Evolutionary conservation across 768 basidiomycete species (phyloP), one percentile per base, ranked within the genome.

Genomic region (Mycena vitilis): DNA sequence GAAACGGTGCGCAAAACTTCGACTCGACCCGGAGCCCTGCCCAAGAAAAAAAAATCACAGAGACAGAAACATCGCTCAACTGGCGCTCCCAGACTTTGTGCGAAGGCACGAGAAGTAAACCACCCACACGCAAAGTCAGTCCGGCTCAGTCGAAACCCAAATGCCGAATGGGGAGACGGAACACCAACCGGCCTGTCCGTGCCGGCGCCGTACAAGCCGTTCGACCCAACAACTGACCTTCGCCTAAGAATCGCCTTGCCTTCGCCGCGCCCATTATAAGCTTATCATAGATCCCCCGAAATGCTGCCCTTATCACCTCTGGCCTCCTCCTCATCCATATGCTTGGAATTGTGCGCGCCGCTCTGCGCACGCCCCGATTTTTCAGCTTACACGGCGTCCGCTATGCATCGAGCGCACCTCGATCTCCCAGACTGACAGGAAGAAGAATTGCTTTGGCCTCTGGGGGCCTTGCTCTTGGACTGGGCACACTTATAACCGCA

Each of bases 391-490:
- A 23, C 47, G 69, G 60, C 49, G 44, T 68, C 11, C 65, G 62
- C 65, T 59, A 71, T 57, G 63, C 57, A 7, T 71, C 70, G 20
- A 64, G 56, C n/a, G 36, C 63, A 8, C 52, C 63, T n/a, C n/a
- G n/a, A n/a, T n/a, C n/a, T 47, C 48, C 22, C 11, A 22, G 23
- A 23, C 15, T 25, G 12, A 5, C 57, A 15, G 52, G 42, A 47
- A 51, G 58, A n/a, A 45, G 45, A 18, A 23, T 66, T 10, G 60
- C 52, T 42, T 57, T 71, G 13, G 66, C 42, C 9, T 65, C 67
- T 13, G 72, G 66, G 3, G 68, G 63, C 25, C 53, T 48, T 25
- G 65, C 71, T 42, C 52, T 73, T 11, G 71, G 65, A 15, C 53
- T 73, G 45, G 70, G 40, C 1, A 40, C 66, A 30, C 61, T 63